phyloP scores from a whole-genome alignment of 805 yeast genomes.

The Cyberlindnera galapagoensis region DNA sequence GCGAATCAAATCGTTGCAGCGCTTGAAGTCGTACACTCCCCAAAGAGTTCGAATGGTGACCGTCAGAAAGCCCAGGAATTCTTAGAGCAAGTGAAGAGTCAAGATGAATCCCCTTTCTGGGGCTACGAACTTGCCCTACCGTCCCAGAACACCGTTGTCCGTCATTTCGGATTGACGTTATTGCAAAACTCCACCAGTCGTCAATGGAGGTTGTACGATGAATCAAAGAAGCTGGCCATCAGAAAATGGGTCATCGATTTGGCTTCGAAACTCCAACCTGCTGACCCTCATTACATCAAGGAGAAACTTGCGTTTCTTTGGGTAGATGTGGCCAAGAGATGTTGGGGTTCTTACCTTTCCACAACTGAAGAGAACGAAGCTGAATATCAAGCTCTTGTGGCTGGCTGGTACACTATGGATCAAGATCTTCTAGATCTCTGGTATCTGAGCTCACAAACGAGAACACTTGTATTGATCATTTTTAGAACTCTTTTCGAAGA shows the following conservation, averaged over 20 bases:
- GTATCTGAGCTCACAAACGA: slow-evolving; percentile 53
- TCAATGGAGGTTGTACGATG: slow-evolving; percentile 48
- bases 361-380: slow-evolving; percentile 25
- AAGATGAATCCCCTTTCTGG: slow-evolving; percentile 85
- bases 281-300: slow-evolving; percentile 83
- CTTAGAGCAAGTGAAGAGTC: slow-evolving; percentile 67
- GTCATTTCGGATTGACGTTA: slow-evolving; percentile 85
- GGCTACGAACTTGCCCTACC: slow-evolving; percentile 78
- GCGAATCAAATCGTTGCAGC: slow-evolving; percentile 73
- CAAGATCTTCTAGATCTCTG: slow-evolving; percentile 66
- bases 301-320: slow-evolving; percentile 87
- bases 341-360: slow-evolving; percentile 77
- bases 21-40: slow-evolving; percentile 64
- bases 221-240: slow-evolving; percentile 56
- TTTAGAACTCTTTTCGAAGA: slow-evolving; percentile 89
- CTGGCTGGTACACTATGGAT: slow-evolving; percentile 90
- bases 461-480: slow-evolving; percentile 74
- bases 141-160: slow-evolving; percentile 61
- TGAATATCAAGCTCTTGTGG: slow-evolving; percentile 43
- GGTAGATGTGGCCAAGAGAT: slow-evolving; percentile 85
- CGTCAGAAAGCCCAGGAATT: slow-evolving; percentile 56
- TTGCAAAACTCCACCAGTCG: slow-evolving; percentile 64
- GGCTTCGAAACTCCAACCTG: slow-evolving; percentile 46
- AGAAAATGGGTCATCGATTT: slow-evolving; percentile 83
- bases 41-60: slow-evolving; percentile 52